phyloP scores from a whole-genome alignment of 2,329 filamentous ascomycete genomes.

The Pseudocercospora fuligena region DNA sequence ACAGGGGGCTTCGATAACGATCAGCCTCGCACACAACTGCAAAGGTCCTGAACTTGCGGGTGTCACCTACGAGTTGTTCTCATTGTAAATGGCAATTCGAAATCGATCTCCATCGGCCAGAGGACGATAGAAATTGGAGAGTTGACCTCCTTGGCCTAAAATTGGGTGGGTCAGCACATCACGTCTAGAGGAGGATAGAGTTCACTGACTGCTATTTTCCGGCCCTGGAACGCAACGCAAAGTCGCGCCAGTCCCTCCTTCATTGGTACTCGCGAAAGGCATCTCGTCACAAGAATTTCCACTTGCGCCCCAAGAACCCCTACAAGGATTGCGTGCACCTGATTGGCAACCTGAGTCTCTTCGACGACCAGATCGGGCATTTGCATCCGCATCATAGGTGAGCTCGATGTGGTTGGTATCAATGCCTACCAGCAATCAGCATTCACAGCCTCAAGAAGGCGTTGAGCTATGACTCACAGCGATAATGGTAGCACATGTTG shows the following conservation, averaged over 20 bases:
- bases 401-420: neutral
- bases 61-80: neutral
- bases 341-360: neutral
- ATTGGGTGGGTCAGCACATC: neutral
- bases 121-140: neutral
- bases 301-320: neutral
- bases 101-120: neutral
- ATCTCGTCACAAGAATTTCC: neutral
- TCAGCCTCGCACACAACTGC: neutral
- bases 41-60: neutral
- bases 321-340: neutral
- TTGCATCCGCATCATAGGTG: neutral
- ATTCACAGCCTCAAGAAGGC: neutral
- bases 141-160: neutral
- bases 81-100: neutral
- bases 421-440: neutral
- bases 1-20: neutral
- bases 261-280: neutral
- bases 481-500: neutral
- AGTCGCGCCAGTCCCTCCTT: neutral
- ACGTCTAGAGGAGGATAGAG: neutral
- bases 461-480: neutral
- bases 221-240: neutral
- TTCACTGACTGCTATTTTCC: neutral
- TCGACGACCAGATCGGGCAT: neutral